These are phyloP conservation scores for Podospora bellae-mahoneyi DNA, from an alignment of 495 filamentous ascomycete genomes.

Conservation along the genomic window DNA sequence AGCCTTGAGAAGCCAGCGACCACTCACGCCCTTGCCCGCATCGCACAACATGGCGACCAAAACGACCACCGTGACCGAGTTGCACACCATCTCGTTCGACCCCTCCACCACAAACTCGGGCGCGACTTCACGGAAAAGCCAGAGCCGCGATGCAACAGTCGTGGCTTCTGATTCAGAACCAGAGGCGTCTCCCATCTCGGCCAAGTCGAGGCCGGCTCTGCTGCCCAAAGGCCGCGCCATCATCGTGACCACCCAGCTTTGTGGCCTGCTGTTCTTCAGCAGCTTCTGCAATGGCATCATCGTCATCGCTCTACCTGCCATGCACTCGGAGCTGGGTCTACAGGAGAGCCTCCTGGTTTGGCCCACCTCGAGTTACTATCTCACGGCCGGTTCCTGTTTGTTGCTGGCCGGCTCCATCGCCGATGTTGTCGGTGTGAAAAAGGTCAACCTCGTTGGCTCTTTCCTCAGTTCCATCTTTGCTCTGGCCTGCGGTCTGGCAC, in stretches of 20 bases:
- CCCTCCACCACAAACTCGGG: background rate
- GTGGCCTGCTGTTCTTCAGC: slow-evolving; percentile 40
- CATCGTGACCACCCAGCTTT: slow-evolving; percentile 22
- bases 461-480: slow-evolving; percentile 43
- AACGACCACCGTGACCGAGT: background rate
- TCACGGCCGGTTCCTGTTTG: slow-evolving; percentile 46
- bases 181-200: background rate
- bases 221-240: background rate
- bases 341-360: slow-evolving; percentile 43
- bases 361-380: slow-evolving; percentile 48
- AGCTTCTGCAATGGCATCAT: slow-evolving; percentile 45
- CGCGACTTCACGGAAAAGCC: background rate
- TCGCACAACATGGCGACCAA: background rate
- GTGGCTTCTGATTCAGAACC: background rate
- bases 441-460: slow-evolving; percentile 43
- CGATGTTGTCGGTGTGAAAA: slow-evolving; percentile 49
- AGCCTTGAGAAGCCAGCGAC: background rate
- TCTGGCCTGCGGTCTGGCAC: slow-evolving; percentile 44
- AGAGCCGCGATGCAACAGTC: background rate
- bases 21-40: background rate
- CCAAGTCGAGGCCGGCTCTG: background rate
- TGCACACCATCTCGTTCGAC: background rate
- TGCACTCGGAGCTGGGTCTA: slow-evolving; percentile 45
- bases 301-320: slow-evolving; percentile 49
- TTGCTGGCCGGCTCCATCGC: slow-evolving; percentile 49